These are phyloP conservation scores for Saccharomyces hybrid DNA, from an alignment of 1,139 yeast species.

Conservation along the genomic window DNA sequence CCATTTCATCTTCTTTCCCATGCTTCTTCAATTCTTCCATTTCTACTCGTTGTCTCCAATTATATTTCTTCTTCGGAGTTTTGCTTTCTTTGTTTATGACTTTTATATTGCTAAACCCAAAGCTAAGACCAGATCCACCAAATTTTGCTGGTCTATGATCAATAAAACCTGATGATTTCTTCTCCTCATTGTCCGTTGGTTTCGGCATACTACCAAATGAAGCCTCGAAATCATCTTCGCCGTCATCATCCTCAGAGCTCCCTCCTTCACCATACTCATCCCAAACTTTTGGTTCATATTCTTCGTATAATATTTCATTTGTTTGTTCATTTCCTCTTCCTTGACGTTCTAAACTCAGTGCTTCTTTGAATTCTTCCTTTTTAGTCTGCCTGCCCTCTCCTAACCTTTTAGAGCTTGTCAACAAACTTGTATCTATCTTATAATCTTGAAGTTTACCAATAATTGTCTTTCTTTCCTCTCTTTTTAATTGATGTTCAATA, in stretches of 20 bases:
- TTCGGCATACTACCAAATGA: slow-evolving; percentile 25
- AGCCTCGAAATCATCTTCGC: slow-evolving; percentile 26
- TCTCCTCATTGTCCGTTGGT: slow-evolving; percentile 8
- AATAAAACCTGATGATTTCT: slow-evolving; percentile 35
- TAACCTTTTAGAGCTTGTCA: slow-evolving; percentile 65
- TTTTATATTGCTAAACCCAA: slow-evolving; percentile 50
- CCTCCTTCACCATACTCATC: slow-evolving; percentile 17
- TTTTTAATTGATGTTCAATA: slow-evolving; percentile 77
- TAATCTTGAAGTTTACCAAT: slow-evolving; percentile 66
- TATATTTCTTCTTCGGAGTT: slow-evolving; percentile 41
- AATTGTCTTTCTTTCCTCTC: slow-evolving; percentile 79
- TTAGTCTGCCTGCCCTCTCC: slow-evolving; percentile 74
- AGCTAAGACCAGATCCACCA: slow-evolving; percentile 58
- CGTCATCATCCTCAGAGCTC: slow-evolving; percentile 14
- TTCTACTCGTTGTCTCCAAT: slow-evolving; percentile 51
- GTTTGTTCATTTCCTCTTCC: slow-evolving; percentile 69
- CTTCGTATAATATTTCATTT: slow-evolving; percentile 58
- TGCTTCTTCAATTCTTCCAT: slow-evolving; percentile 37
- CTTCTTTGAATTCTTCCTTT: slow-evolving; percentile 65
- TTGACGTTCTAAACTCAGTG: slow-evolving; percentile 61
- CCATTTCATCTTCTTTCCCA: slow-evolving; percentile 38
- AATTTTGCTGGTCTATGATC: slow-evolving; percentile 63
- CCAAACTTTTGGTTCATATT: slow-evolving; percentile 61
- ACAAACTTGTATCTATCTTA: slow-evolving; percentile 59
- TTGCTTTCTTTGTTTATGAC: slow-evolving; percentile 42